A percentile compares a stretch with the other conserved stretches of the same genome.
phyloP scores from a whole-genome alignment of 495 filamentous ascomycete genomes.

The Usnea hakonensis region DNA sequence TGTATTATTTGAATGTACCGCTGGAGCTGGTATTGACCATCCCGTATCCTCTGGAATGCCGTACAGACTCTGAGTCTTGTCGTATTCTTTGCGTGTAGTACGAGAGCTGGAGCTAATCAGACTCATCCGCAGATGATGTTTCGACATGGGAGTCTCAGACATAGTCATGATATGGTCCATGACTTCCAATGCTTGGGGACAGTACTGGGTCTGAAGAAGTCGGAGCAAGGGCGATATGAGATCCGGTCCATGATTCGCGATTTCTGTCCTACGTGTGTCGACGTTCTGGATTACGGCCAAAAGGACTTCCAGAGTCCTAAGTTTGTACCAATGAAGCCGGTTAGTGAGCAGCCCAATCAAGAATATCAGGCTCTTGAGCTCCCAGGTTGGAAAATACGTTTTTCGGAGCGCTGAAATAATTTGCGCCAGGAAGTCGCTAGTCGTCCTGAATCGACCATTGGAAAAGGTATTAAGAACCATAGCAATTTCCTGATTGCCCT shows the following conservation, averaged over 20 bases:
- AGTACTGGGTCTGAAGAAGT: conserved; percentile 86
- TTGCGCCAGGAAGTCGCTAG: conserved; percentile 69
- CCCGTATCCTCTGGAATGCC: conserved; percentile 93
- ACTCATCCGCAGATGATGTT: conserved; percentile 91
- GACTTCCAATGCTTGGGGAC: conserved; percentile 81
- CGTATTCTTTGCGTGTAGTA: conserved; percentile 85
- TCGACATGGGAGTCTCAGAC: conserved; percentile 85
- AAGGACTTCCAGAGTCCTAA: conserved; percentile 85
- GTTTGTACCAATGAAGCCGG: conserved; percentile 75
- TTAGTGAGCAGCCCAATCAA: conserved; percentile 90
- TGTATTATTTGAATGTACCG: conserved; percentile 74
- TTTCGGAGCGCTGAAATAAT: conserved; percentile 68
- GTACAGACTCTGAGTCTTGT: conserved; percentile 86
- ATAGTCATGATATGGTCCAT: conserved; percentile 93
- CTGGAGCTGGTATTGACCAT: conserved; percentile 93
- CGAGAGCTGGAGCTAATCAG: conserved; percentile 79
- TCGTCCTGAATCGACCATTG: conserved; percentile 56
- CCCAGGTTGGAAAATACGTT: conserved; percentile 73
- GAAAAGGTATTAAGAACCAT: conserved; percentile 62
- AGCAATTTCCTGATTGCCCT: conserved; percentile 50
- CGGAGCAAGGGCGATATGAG: conserved; percentile 88
- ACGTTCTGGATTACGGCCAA: conserved; percentile 80
- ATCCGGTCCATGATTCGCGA: conserved; percentile 86
- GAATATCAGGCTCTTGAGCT: conserved; percentile 79
- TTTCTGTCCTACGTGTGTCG: conserved; percentile 86